Evolutionary conservation across 495 filamentous ascomycete genomes (phyloP).

Genomic region (Tuber calosporum): DNA sequence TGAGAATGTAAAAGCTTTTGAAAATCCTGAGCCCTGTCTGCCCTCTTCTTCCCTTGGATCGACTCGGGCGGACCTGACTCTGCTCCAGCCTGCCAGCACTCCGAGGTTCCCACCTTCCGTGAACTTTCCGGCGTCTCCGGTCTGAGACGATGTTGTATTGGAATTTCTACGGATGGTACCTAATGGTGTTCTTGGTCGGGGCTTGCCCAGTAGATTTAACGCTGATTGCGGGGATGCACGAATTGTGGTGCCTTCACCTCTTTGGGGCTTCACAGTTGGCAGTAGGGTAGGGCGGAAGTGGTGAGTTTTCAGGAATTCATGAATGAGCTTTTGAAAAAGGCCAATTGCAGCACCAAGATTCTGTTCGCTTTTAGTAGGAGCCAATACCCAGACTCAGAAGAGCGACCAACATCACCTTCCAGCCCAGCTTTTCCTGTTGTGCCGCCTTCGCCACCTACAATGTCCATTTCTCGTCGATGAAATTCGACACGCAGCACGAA

Average conservation of each 20-base stretch:
- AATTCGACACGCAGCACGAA: slow-evolving; percentile 69
- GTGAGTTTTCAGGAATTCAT: slow-evolving; percentile 62
- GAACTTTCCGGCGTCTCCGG: neutral
- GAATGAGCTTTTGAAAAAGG: slow-evolving; percentile 57
- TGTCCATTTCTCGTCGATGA: slow-evolving; percentile 30
- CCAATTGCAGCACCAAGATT: slow-evolving; percentile 50
- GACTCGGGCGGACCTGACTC: slow-evolving; percentile 28
- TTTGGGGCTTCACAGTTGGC: slow-evolving; percentile 3
- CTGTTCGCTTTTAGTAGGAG: slow-evolving; percentile 29
- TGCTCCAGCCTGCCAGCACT: slow-evolving; percentile 28
- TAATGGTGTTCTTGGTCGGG: slow-evolving; percentile 16
- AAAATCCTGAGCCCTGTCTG: slow-evolving; percentile 14
- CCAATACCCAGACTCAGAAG: neutral
- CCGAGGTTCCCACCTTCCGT: slow-evolving; percentile 9
- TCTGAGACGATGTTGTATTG: neutral
- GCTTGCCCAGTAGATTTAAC: neutral
- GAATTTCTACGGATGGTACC: slow-evolving; percentile 10
- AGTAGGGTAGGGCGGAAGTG: slow-evolving; percentile 52
- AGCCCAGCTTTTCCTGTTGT: slow-evolving; percentile 38
- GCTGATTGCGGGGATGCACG: neutral
- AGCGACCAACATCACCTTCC: slow-evolving; percentile 26
- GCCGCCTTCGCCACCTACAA: slow-evolving; percentile 38
- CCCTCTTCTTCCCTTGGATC: slow-evolving; percentile 35
- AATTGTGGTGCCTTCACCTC: neutral
- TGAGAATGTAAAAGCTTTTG: slow-evolving; percentile 3